Evolutionary conservation across 352 stramenopile genomes (phyloP), one percentile per base, ranked within the genome.

Genomic region (Thraustochytrium sp.): DNA sequence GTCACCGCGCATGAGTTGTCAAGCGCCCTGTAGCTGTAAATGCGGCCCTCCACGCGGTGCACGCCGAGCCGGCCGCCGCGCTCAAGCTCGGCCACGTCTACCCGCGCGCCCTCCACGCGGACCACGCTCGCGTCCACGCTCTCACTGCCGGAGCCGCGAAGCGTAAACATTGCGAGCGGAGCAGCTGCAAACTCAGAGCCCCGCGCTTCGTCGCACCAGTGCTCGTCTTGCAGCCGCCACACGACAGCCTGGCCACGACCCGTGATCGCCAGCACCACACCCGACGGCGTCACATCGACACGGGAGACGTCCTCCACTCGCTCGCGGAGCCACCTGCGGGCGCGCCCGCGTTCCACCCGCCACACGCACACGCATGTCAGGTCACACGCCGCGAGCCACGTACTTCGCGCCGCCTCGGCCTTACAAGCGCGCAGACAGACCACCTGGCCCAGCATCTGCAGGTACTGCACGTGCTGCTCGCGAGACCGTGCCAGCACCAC

Each of bases 391-490:
- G 36, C 59, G 40, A 72, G 59, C 59, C 59, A 72, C 59, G 26
- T 44, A 18, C 16, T 29, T n/a, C 13, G 1, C 23, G 59, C 8
- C 11, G 11, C 36, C 29, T 36, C 26, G 1, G 26, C 38, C 48
- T 18, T 29, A 3, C 62, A 75, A 3, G 62, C 48, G 11, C 40
- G 37, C 40, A 80, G 21, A 16, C 21, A 80, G 5, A 80, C 68
- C 18, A 80, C 68, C 26, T 80, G 68, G 13, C 36, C 53, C 8
- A 46, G 26, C 68, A 80, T 80, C 3, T 44, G 68, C 18, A 80
- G 37, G 38, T 55, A 65, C 23, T 3, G 23, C 46, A 44, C 16
- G 8, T 68, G 23, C 26, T 31, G 13, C 9, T 61, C 31, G 49
- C 48, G 31, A 44, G 36, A 18, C 21, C 21, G 37, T 13, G 31